Evolutionary conservation across 345 rosid species (phyloP).

Genomic region (Dipteronia dyeriana): DNA sequence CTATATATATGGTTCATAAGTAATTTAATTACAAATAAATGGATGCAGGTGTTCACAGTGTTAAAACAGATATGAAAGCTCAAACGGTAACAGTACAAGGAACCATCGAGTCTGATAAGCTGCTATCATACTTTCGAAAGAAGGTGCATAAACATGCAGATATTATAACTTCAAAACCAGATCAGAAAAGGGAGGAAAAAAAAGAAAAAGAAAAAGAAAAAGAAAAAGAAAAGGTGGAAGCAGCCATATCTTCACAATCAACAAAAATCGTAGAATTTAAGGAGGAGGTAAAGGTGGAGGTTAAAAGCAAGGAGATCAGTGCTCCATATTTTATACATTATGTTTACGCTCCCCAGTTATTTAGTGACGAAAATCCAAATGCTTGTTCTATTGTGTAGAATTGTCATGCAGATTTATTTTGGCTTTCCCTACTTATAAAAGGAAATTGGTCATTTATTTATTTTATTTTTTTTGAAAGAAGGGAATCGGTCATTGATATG

Average conservation of each 20-base stretch:
- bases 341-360: conserved; percentile 77
- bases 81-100: conserved; percentile 75
- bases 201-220: conserved; percentile 20
- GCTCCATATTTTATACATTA: conserved; percentile 74
- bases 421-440: neutral
- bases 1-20: neutral
- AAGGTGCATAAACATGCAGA: conserved; percentile 73
- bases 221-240: conserved; percentile 14
- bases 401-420: neutral
- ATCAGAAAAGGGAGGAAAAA: conserved; percentile 32
- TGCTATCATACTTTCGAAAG: conserved; percentile 47
- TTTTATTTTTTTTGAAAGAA: neutral
- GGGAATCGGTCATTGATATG: neutral
- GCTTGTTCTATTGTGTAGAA: conserved; percentile 59
- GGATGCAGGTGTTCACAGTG: conserved; percentile 56
- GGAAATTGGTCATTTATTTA: neutral
- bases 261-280: conserved; percentile 34
- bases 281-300: conserved; percentile 48
- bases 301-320: conserved; percentile 43
- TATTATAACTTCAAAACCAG: conserved; percentile 46
- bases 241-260: conserved; percentile 13
- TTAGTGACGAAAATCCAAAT: conserved; percentile 92
- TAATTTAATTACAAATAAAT: neutral
- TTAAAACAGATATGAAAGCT: conserved; percentile 63
- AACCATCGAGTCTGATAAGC: conserved; percentile 55